Evolutionary conservation across 2,329 filamentous ascomycete genomes (phyloP), one percentile per base, ranked within the genome.

Genomic region (Aureobasidium sp.): DNA sequence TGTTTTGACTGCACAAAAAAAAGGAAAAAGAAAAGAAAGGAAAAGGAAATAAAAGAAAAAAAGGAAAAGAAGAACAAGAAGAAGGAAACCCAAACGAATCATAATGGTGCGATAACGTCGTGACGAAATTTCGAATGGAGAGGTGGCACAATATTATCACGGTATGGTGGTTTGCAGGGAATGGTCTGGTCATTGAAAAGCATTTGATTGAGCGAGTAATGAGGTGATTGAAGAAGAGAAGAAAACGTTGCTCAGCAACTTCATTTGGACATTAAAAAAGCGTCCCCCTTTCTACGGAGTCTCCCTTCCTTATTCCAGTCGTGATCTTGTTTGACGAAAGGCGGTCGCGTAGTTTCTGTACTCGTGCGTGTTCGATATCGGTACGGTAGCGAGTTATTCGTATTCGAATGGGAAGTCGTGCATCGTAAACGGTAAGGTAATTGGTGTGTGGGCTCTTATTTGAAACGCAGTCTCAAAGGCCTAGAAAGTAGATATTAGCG

Each of bases 391-490:
- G 52, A 15, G 34, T 25, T n/a, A 27, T 36, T 58, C 42, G 55
- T 36, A 8, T 47, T 25, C 20, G 29, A 17, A 25, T 39, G 14
- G 25, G 31, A 36, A n/a, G 41, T 44, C 39, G 45, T 45, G 39
- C 41, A 47, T 47, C 39, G 29, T 57, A 42, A 37, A 25, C 31
- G 31, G 55, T 20, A 48, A 20, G 42, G 41, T 39, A 34, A 45
- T 11, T 48, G 52, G 52, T 44, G 49, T 53, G 15, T 25, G 55
- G 55, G 55, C 55, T 58, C 55, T 58, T 58, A 58, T 31, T 47
- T 58, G 55, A 29, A 39, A 48, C 55, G 41, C 55, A 48, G 55
- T 48, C 42, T 48, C 55, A 58, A 58, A 11, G 55, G 55, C 55
- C 55, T 58, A 58, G 42, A 22, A 39, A n/a, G 9, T n/a, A 57